phyloP scores from a whole-genome alignment of 1,284 basidiomycete genomes.

The Ceratobasidium sp. region DNA sequence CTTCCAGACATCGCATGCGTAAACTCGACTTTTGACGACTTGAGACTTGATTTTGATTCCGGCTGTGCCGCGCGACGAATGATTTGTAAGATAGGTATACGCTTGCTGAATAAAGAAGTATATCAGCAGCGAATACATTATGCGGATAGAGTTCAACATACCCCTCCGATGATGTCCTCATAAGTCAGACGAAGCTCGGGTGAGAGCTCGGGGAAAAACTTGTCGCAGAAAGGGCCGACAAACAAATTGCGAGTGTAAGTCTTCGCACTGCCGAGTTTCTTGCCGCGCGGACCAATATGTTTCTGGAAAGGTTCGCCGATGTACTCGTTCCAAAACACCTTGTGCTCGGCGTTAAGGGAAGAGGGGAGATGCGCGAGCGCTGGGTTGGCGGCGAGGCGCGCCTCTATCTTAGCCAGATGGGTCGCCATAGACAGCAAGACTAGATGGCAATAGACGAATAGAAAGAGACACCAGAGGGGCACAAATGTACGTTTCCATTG shows the following conservation, averaged over 20 bases:
- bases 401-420: too few relatives aligned
- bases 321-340: background rate
- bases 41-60: background rate
- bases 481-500: too few relatives aligned
- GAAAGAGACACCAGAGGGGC: too few relatives aligned
- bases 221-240: background rate
- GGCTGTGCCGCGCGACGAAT: background rate
- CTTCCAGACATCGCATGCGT: background rate
- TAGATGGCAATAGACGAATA: too few relatives aligned
- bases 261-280: background rate
- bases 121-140: background rate
- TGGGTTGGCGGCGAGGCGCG: background rate
- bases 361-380: background rate
- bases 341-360: background rate
- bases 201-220: background rate
- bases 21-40: background rate
- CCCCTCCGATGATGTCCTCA: background rate
- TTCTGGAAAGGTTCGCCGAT: background rate
- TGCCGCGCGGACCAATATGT: background rate
- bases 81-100: conserved; percentile 2
- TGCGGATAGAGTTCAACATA: too few relatives aligned
- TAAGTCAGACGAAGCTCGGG: background rate
- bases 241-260: background rate
- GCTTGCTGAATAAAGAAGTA: background rate
- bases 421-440: too few relatives aligned